phyloP scores from a whole-genome alignment of 345 rosid genomes.

The Euphorbia peplus region DNA sequence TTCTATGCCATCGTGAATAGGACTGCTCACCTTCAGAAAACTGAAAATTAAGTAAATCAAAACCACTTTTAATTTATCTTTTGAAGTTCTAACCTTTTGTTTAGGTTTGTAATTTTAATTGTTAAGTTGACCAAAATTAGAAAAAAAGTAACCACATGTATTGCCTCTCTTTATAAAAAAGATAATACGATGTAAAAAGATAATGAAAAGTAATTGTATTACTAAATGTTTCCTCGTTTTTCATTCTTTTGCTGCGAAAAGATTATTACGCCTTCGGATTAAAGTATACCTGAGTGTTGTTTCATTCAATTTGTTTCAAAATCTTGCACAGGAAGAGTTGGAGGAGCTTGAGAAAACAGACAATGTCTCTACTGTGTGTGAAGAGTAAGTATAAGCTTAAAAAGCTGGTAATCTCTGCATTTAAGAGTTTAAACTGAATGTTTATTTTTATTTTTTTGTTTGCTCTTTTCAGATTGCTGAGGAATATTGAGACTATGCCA shows the following conservation, averaged over 20 bases:
- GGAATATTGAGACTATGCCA: conserved; percentile 33
- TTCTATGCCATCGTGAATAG: background rate
- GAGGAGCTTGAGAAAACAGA: conserved; percentile 46
- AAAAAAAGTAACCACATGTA: background rate
- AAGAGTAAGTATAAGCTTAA: conserved; percentile 48
- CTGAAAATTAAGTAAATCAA: background rate
- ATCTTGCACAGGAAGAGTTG: conserved; percentile 53
- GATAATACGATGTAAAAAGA: no score
- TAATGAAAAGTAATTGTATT: background rate
- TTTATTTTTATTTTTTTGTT: no score
- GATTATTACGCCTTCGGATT: no score
- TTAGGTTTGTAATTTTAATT: no score
- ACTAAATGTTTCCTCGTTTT: no score
- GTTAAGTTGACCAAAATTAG: background rate
- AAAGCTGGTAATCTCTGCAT: background rate
- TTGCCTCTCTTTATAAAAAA: no score
- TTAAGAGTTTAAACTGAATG: conserved; percentile 10
- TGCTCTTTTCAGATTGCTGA: conserved; percentile 40
- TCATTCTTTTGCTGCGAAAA: no score
- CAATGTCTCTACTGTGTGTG: conserved; percentile 46
- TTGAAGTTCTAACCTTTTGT: background rate
- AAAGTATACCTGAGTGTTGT: background rate
- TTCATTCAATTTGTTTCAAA: background rate
- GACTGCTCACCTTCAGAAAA: no score
- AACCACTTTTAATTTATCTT: background rate